Evolutionary conservation across 768 basidiomycete species (phyloP).

Genomic region (Lactarius akahatsu): DNA sequence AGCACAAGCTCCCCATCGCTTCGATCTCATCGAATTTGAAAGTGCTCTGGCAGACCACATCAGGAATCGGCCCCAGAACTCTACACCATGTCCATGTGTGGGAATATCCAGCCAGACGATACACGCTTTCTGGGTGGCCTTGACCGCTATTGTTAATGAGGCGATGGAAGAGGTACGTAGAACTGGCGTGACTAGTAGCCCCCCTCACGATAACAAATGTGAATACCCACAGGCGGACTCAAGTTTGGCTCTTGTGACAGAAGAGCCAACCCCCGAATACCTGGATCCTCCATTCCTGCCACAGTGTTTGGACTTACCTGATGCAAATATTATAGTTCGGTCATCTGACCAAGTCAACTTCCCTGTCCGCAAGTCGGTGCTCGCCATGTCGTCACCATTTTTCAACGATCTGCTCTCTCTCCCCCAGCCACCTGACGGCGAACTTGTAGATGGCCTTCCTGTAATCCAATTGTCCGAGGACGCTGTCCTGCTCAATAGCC

Average conservation of each 20-base stretch:
- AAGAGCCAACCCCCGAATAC: not conserved
- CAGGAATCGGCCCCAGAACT: not conserved
- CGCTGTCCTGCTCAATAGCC: not conserved
- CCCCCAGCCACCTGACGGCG: not conserved
- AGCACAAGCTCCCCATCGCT: not conserved
- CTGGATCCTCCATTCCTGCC: no score
- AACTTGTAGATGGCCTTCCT: not conserved
- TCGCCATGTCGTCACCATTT: not conserved
- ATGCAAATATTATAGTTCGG: no score
- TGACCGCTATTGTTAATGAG: not conserved
- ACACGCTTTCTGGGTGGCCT: not conserved
- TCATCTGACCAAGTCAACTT: no score
- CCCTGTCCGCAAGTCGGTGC: not conserved
- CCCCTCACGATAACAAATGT: not conserved
- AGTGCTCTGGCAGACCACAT: not conserved
- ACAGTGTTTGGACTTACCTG: no score
- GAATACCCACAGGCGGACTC: not conserved
- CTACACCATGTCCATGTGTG: not conserved
- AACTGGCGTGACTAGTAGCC: not conserved
- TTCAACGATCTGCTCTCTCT: not conserved
- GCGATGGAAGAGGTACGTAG: not conserved
- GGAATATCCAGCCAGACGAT: not conserved
- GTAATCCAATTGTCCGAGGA: not conserved
- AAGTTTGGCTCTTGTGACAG: not conserved
- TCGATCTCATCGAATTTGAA: constrained; percentile 4